These are phyloP conservation scores for Venturia nashicola DNA, from an alignment of 2,329 filamentous ascomycete species.

Conservation along the genomic window DNA sequence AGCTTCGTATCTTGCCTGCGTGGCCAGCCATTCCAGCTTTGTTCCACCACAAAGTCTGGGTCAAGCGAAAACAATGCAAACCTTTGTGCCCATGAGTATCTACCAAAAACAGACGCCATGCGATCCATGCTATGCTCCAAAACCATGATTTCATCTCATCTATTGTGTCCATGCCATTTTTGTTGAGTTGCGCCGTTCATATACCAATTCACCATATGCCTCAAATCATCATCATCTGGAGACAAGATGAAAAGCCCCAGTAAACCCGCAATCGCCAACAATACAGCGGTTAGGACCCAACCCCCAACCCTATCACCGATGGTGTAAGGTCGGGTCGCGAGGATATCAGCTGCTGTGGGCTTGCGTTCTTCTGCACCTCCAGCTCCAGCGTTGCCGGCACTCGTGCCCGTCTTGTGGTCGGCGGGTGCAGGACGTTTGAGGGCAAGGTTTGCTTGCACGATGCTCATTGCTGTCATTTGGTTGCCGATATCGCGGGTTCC, in stretches of 20 bases:
- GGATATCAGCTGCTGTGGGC: not conserved
- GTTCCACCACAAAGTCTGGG: not conserved
- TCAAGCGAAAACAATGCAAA: not conserved
- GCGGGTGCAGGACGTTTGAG: not conserved
- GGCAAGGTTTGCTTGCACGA: conserved; percentile 10
- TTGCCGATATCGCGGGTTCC: conserved; percentile 10
- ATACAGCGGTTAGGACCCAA: not conserved
- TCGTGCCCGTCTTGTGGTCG: conserved; percentile 38
- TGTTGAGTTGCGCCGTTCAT: not conserved
- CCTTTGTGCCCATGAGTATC: not conserved
- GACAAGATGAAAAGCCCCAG: not conserved
- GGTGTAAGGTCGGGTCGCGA: conserved; percentile 2
- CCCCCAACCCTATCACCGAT: conserved; percentile 7
- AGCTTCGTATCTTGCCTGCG: not conserved
- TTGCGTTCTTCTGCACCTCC: not conserved
- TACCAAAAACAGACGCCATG: not conserved
- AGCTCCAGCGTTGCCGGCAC: conserved; percentile 28
- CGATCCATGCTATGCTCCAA: not conserved
- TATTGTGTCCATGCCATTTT: not conserved
- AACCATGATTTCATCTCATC: not conserved
- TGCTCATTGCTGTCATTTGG: conserved; percentile 10
- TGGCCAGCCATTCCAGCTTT: not conserved
- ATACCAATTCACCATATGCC: not conserved
- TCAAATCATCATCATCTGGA: not conserved
- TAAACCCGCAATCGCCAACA: not conserved